Evolutionary conservation across 1,139 yeast species (phyloP), one percentile per base, ranked within the genome.

Genomic region (Taphrina wiesneri): DNA sequence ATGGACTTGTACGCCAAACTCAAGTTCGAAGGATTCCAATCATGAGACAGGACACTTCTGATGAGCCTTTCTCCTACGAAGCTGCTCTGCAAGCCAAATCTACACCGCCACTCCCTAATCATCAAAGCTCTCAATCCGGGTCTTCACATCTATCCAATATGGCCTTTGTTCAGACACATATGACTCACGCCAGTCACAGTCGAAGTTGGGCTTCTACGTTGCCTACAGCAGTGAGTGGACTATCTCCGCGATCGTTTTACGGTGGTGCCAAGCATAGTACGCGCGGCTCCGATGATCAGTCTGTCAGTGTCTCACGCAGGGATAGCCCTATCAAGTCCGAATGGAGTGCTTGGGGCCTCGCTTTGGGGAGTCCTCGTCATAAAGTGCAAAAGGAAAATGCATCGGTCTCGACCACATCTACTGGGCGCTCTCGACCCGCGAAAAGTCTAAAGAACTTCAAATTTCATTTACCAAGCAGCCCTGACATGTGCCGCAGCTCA

Each of bases 141-240:
- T 39, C 32, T 1, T 39, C 59, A 23, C 43, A 36, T 17, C 34
- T 15, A 1, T 25, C 47, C n/a, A 17, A 36, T 23, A 19, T 21
- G 49, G 23, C 28, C 11, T 54, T 54, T 39, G 41, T 39, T 9
- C 19, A 25, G 49, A 54, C 32, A 2, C 59, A 54, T 26, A 11
- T 39, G 17, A 25, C 21, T 17, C 1, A 36, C 11, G 49, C 49
- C 11, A 36, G 49, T 39, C 59, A 54, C 21, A 54, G 41, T 19
- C 36, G 59, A 7, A 54, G 59, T 19, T 54, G 59, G 59, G 59
- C 59, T 23, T 54, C 59, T 6, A 54, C 59, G 15, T 23, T 54
- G n/a, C 59, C 59, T 15, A 54, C 59, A 1, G 47, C 39, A 9
- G 47, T 39, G 36, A 36, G 34, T 25, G 39, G 15, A 17, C 17